Conservation (phyloP, 2,329 filamentous ascomycete species). For the Nigrospora sphaerica region DNA sequence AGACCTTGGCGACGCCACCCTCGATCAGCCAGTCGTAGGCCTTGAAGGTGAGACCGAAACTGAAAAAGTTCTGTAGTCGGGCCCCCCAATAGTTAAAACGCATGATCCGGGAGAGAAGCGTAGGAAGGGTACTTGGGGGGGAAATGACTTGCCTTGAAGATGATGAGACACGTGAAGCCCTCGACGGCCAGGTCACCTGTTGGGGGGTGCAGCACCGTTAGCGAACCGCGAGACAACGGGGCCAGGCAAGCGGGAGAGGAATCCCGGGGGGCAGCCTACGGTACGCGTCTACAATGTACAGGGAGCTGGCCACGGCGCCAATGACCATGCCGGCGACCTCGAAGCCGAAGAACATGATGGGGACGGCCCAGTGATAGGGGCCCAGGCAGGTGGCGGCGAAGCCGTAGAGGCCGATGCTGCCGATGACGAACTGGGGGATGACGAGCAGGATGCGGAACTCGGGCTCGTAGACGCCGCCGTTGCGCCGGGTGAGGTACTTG, state of each 20-base stretch:
- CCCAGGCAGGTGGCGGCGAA: slow-evolving; percentile 66
- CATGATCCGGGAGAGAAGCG: too few relatives aligned
- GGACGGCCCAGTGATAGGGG: slow-evolving; percentile 64
- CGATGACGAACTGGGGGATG: slow-evolving; percentile 72
- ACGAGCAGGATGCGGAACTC: slow-evolving; percentile 84
- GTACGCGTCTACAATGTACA: slow-evolving; percentile 92
- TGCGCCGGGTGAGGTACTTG: slow-evolving; percentile 61
- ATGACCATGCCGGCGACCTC: slow-evolving; percentile 89
- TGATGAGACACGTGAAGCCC: slow-evolving; percentile 79
- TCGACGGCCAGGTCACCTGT: slow-evolving; percentile 74
- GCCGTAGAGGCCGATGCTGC: slow-evolving; percentile 73
- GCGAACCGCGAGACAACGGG: too few relatives aligned
- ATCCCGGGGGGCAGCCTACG: slow-evolving; percentile 43
- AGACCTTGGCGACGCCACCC: slow-evolving; percentile 53
- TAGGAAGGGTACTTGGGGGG: too few relatives aligned
- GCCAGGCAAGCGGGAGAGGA: too few relatives aligned
- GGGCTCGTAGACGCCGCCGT: slow-evolving; percentile 80
- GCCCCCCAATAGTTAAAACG: too few relatives aligned
- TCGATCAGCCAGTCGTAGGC: slow-evolving; percentile 76
- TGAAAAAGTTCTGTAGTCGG: slow-evolving; percentile 63
- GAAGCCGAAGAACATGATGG: slow-evolving; percentile 75
- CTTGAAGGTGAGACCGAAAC: slow-evolving; percentile 75
- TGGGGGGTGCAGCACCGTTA: neutral
- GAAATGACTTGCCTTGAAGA: slow-evolving; percentile 60
- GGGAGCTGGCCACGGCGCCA: slow-evolving; percentile 74